phyloP scores from a whole-genome alignment of 768 basidiomycete species.

The Lactarius pseudohatsudake region DNA sequence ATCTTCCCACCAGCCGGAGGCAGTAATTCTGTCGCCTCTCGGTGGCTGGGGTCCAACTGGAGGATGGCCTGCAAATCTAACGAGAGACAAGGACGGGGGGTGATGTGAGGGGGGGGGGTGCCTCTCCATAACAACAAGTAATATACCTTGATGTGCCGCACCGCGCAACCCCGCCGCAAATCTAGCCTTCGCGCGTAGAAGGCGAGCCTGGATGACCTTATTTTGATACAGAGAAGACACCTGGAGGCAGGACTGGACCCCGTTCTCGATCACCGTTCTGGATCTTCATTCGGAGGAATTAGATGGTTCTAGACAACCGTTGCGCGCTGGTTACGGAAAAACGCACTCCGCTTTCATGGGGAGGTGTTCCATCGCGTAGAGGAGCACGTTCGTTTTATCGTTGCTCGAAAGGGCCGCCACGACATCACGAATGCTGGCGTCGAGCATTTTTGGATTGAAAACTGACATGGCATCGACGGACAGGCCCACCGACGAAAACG shows the following conservation, averaged over 20 bases:
- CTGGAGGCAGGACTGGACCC: slow-evolving; percentile 67
- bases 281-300: slow-evolving; percentile 38
- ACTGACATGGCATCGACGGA: slow-evolving; percentile 46
- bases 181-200: slow-evolving; percentile 65
- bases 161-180: slow-evolving; percentile 58
- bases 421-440: slow-evolving; percentile 73
- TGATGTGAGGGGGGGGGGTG: background rate
- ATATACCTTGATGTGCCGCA: slow-evolving; percentile 63
- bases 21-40: slow-evolving; percentile 61
- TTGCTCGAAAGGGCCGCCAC: slow-evolving; percentile 55
- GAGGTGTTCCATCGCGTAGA: slow-evolving; percentile 83
- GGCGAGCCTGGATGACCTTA: slow-evolving; percentile 57
- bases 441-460: slow-evolving; percentile 76
- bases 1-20: slow-evolving; percentile 39
- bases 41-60: slow-evolving; percentile 60
- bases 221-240: slow-evolving; percentile 52
- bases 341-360: slow-evolving; percentile 61
- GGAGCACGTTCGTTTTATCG: slow-evolving; percentile 67
- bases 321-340: background rate
- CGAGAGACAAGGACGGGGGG: background rate
- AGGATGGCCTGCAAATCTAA: slow-evolving; percentile 68
- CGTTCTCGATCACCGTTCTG: slow-evolving; percentile 69
- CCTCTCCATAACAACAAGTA: background rate
- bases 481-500: slow-evolving; percentile 1
- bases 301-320: slow-evolving; percentile 10